Evolutionary conservation across 331 rosid species (phyloP).

Genomic region (Stylosanthes scabra): DNA sequence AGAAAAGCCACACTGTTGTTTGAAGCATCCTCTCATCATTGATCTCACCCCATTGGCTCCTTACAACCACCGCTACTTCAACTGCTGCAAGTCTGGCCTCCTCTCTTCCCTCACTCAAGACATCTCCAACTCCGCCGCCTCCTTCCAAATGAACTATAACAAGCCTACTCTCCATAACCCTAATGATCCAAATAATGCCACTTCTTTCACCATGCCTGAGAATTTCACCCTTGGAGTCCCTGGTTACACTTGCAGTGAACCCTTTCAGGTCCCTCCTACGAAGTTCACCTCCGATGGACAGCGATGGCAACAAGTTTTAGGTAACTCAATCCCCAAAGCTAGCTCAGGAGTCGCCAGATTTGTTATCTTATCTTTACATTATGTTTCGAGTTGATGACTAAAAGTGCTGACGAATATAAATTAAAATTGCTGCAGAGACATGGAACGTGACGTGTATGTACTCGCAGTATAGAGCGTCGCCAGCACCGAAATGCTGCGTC

Average conservation of each 20-base stretch:
- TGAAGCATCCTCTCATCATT: slow-evolving; percentile 57
- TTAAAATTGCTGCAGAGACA: slow-evolving; percentile 54
- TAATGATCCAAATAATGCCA: not conserved
- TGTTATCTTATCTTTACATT: not conserved
- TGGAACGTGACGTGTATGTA: slow-evolving; percentile 81
- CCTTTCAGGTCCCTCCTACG: slow-evolving; percentile 59
- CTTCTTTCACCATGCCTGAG: slow-evolving; percentile 43
- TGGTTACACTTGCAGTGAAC: slow-evolving; percentile 68
- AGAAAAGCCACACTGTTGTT: slow-evolving; percentile 72
- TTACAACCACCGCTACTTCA: slow-evolving; percentile 57
- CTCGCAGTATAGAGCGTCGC: slow-evolving; percentile 72
- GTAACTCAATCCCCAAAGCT: not conserved
- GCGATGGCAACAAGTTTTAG: slow-evolving; percentile 67
- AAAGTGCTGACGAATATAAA: too few species aligned
- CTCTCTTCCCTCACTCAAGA: slow-evolving; percentile 71
- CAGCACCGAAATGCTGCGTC: slow-evolving; percentile 74
- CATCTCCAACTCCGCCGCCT: slow-evolving; percentile 40
- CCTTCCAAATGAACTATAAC: slow-evolving; percentile 58
- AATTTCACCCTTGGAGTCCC: slow-evolving; percentile 69
- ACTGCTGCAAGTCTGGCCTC: slow-evolving; percentile 77
- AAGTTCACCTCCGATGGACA: slow-evolving; percentile 54
- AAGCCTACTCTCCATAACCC: too few species aligned
- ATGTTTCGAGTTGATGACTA: not conserved
- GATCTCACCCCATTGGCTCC: slow-evolving; percentile 74
- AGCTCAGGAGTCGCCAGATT: too few species aligned